phyloP scores from a whole-genome alignment of 352 stramenopile species.

The Globisporangium mamillatum region DNA sequence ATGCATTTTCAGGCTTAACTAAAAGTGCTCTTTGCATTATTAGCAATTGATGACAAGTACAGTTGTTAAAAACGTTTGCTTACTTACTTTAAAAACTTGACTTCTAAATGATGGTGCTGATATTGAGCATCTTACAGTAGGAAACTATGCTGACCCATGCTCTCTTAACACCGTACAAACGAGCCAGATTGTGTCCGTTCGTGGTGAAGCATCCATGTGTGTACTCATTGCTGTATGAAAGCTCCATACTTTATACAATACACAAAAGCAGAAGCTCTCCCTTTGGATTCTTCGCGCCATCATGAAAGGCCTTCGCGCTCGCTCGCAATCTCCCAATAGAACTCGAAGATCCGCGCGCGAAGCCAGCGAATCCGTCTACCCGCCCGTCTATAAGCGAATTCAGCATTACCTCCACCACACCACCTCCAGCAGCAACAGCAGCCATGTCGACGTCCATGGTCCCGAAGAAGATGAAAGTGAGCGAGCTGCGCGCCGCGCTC shows the following conservation, averaged over 20 bases:
- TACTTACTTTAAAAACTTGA: no score
- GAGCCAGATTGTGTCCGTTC: neutral
- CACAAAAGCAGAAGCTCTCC: neutral
- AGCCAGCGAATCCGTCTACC: neutral
- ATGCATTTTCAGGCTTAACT: neutral
- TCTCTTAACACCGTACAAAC: neutral
- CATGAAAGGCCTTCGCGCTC: neutral
- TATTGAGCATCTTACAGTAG: no score
- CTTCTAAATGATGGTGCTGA: no score
- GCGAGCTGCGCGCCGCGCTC: constrained; percentile 81
- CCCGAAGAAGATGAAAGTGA: constrained; percentile 92
- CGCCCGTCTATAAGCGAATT: neutral
- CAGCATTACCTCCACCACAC: neutral
- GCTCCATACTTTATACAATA: neutral
- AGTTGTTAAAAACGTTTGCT: no score
- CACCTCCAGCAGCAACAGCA: neutral
- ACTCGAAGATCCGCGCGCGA: constrained; percentile 5
- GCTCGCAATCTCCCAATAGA: neutral
- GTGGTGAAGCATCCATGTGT: neutral
- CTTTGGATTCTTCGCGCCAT: neutral
- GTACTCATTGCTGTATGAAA: neutral
- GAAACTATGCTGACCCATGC: no score
- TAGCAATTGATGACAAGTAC: no score
- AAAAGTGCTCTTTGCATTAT: no score
- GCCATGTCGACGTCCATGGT: constrained; percentile 65